These are phyloP conservation scores for Boletus reticuloceps DNA, from an alignment of 768 basidiomycete genomes.

Conservation along the genomic window DNA sequence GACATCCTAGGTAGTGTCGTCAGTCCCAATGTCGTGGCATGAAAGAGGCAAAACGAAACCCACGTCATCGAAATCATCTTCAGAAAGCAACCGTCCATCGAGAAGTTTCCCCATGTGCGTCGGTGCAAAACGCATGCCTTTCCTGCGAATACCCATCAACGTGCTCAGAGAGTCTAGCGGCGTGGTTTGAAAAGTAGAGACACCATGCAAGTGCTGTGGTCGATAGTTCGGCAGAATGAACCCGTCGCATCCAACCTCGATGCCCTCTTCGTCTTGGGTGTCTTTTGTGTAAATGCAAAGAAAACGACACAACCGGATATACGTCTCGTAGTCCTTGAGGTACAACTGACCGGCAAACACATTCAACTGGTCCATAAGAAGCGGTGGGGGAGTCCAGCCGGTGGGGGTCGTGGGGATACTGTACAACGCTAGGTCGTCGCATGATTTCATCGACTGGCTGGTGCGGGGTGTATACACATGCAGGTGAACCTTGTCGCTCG, in stretches of 20 bases:
- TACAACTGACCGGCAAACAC: constrained; percentile 35
- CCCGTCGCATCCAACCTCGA: constrained; percentile 15
- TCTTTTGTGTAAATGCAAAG: constrained; percentile 25
- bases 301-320: constrained; percentile 26
- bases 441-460: constrained; percentile 31
- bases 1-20: no score
- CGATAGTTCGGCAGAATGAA: constrained; percentile 20
- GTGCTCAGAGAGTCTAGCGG: constrained; percentile 30
- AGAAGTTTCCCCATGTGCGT: constrained; percentile 46
- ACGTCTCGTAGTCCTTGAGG: constrained; percentile 25
- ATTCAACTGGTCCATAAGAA: constrained; percentile 23
- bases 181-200: constrained; percentile 33
- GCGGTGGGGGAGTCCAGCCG: neutral
- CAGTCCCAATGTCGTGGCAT: no score
- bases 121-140: constrained; percentile 34
- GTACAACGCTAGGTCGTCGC: constrained; percentile 32
- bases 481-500: no score
- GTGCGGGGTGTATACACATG: constrained; percentile 29
- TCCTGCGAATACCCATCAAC: constrained; percentile 34
- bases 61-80: constrained; percentile 12
- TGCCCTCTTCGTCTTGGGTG: neutral
- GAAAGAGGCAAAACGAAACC: neutral
- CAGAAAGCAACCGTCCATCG: constrained; percentile 22
- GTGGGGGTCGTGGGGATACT: neutral
- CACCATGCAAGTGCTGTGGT: neutral